A percentile compares a stretch with the other conserved stretches of the same genome.
phyloP scores from a whole-genome alignment of 169 alveolate species.

The Eimeria tenella region DNA sequence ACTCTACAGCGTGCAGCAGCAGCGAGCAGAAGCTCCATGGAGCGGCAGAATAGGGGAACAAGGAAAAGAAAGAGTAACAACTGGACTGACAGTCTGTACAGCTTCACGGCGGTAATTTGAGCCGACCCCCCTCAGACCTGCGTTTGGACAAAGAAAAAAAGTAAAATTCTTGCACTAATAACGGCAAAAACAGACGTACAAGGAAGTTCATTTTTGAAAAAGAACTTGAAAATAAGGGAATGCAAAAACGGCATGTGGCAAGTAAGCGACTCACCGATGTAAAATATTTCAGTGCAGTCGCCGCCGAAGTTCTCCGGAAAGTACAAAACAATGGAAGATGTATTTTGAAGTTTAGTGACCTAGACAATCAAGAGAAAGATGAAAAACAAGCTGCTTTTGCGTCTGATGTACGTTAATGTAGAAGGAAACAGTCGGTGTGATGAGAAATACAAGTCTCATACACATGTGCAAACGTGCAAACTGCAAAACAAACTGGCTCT shows the following conservation, averaged over 20 bases:
- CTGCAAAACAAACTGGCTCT: not conserved
- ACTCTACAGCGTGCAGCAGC: no score
- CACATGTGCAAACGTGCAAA: no score
- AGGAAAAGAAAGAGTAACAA: not conserved
- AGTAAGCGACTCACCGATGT: constrained; percentile 6
- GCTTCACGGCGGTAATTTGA: constrained; percentile 85
- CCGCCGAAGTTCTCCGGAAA: constrained; percentile 84
- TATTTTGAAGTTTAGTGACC: constrained; percentile 86
- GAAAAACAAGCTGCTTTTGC: not conserved
- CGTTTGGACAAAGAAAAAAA: not conserved
- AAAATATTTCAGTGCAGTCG: constrained; percentile 73
- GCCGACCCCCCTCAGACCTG: constrained; percentile 85
- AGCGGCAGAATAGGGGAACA: no score
- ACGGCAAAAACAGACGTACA: not conserved
- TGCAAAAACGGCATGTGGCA: not conserved
- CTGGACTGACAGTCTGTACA: constrained; percentile 79
- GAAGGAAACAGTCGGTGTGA: not conserved
- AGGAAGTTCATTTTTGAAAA: not conserved
- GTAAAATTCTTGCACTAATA: no score
- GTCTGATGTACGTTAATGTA: not conserved
- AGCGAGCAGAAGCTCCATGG: no score
- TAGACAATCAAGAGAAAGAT: not conserved
- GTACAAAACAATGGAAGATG: constrained; percentile 82
- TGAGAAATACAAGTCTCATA: no score
- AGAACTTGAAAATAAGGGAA: not conserved